Percentiles rank a stretch among this genome's conserved stretches.
Conservation (phyloP, 108 stramenopile genomes). For the Craspedostauros australis region DNA sequence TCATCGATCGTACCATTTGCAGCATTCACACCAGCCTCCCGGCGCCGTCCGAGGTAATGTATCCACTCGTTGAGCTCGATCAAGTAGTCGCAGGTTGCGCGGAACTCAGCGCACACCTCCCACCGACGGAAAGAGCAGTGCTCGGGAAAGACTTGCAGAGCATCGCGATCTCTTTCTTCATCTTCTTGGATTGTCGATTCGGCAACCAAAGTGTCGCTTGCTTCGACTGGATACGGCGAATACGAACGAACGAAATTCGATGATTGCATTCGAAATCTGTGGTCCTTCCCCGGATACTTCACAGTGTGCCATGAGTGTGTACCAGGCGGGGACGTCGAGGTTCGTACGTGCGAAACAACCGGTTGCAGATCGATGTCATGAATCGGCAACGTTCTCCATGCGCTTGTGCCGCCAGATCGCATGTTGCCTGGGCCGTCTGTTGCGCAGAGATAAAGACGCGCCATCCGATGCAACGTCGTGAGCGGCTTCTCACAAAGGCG, state of each 20-base stretch:
- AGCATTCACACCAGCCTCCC: not conserved
- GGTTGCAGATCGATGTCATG: conserved; percentile 9
- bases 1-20: too few relatives aligned
- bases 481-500: conserved; percentile 65
- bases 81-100: conserved; percentile 42
- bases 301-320: conserved; percentile 49
- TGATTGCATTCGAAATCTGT: conserved; percentile 48
- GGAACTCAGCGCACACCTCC: conserved; percentile 37
- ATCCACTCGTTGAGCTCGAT: conserved; percentile 37
- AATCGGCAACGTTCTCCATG: conserved; percentile 50
- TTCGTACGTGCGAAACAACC: conserved; percentile 10
- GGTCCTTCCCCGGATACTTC: conserved; percentile 52
- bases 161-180: not conserved
- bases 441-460: conserved; percentile 65
- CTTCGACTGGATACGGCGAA: conserved; percentile 3
- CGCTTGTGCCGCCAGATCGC: conserved; percentile 72
- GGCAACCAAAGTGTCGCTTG: not conserved
- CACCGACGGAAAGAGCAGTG: conserved; percentile 24
- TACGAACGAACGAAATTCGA: conserved; percentile 32
- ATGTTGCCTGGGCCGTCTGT: conserved; percentile 71
- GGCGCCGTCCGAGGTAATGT: conserved; percentile 25
- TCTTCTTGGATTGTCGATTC: not conserved
- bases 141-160: conserved; percentile 27
- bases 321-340: conserved; percentile 12
- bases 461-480: conserved; percentile 32